Base-by-base conservation (phyloP, 1,139 yeast genomes). In the Debaryomyces psychrophilus region DNA sequence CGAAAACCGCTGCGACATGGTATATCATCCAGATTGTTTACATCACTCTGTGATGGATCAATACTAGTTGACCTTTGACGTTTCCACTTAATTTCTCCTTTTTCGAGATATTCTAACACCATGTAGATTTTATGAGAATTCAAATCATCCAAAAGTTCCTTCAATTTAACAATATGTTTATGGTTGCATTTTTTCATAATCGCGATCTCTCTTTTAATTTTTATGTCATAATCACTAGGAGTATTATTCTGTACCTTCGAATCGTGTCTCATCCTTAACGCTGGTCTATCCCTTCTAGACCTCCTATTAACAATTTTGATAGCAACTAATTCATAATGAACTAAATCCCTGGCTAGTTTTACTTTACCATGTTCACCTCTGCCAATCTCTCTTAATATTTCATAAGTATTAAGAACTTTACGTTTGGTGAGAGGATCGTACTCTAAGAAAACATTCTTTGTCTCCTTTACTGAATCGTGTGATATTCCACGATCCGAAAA, bases 331-430 rank as follows among this genome's bases (percentile, higher is more conserved):
- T 85, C 87, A 43, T 83, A 79, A 11, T 86, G 77, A 18, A 81
- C 77, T 45, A 85, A 66, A 61, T 92, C 95, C 50, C 79, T 79
- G 0, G 97, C 99, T 20, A 95, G 75, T 64, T 93, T 95, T 37
- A 95, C 99, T 64, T 90, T 92, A 14, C 99, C 99, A 66, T 93
- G 99, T 64, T 93, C 97, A 9, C 99, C 99, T 42, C 89, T 78
- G 3, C 99, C 99, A 31, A 95, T 76, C 66, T 93, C 98, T 37
- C 79, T 74, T 33, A 92, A 70, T 34, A 95, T 88, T 65, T 93
- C 99, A 62, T 93, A 95, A 0, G 96, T 85, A 67, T 95, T 95
- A 51, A 95, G 76, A 25, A 87, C 84, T 62, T 92, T 88, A 43
- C 96, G 80, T 50, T 87, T 85, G 2, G 89, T 85, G 3, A 87